Base-by-base conservation (phyloP, 2,329 filamentous ascomycete species). In the Dothistroma pini region DNA sequence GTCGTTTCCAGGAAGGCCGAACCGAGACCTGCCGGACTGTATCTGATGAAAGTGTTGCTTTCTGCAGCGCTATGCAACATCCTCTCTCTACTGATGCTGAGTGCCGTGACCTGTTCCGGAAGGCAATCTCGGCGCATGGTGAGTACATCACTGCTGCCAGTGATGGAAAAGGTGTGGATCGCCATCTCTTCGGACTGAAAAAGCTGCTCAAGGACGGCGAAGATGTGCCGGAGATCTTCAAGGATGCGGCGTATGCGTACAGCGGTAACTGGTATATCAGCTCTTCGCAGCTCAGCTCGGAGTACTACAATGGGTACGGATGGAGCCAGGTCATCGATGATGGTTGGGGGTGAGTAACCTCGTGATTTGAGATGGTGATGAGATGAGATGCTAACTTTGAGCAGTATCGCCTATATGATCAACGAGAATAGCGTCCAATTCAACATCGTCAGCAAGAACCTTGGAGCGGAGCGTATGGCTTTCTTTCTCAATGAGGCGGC, bases 381-480 rank as follows among this genome's bases (percentile, higher is more conserved):
- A 58, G 21, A 7, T 1, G 25, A n/a, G 49, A 50, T 60, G 59
- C 69, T 73, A 51, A 74, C 64, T 32, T 38, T n/a, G 11, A 22
- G 58, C 55, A 76, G 74, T 48, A 96, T 99, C 74, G 95, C 95
- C 44, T 99, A 99, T 76, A 99, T 99, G 95, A 97, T 99, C 76
- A 99, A 99, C 75, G 93, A 97, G 83, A 96, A 97, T 78, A 96
- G 91, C 77, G 84, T 99, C 66, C 95, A 97, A 84, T 97, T 99
- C 82, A 99, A 99, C 79, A 87, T 99, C 68, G 93, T 96, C 67
- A 95, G 90, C 75, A 99, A 97, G 84, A 87, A 89, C 60, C 81
- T 97, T 54, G 95, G 93, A 50, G 91, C 89, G 73, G 87, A 95
- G 71, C 88, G 90, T 69, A 96, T 99, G 93, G 95, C 90, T 78